Evolutionary conservation across 2,329 filamentous ascomycete genomes (phyloP).

Genomic region (Cercospora sesami): DNA sequence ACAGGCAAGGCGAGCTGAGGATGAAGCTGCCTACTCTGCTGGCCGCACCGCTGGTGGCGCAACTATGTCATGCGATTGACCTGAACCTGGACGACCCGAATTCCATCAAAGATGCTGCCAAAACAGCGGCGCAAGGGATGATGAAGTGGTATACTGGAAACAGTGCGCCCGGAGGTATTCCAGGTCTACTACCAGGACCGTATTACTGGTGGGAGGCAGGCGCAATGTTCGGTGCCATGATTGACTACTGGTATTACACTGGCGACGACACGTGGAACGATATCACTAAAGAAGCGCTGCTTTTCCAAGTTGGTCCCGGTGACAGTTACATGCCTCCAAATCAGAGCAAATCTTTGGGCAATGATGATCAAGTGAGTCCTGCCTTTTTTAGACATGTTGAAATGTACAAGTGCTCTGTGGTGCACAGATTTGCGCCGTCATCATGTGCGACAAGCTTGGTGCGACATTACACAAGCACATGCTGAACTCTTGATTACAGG

Average conservation of each 20-base stretch:
- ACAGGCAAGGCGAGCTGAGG: neutral
- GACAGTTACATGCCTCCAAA: constrained; percentile 59
- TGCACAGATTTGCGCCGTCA: neutral
- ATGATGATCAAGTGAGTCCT: constrained; percentile 54
- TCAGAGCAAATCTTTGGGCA: constrained; percentile 48
- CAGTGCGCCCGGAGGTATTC: constrained; percentile 51
- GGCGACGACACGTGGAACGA: constrained; percentile 65
- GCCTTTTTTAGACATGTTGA: neutral
- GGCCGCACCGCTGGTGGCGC: constrained; percentile 22
- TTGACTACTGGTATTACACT: constrained; percentile 71
- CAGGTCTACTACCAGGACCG: constrained; percentile 60
- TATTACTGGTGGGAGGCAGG: constrained; percentile 75
- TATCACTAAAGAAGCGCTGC: constrained; percentile 57
- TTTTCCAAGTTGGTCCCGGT: constrained; percentile 60
- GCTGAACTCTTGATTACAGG: constrained; percentile 43
- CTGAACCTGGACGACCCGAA: constrained; percentile 34
- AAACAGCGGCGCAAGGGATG: constrained; percentile 49
- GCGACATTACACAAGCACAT: neutral
- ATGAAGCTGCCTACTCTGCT: neutral
- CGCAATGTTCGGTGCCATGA: constrained; percentile 62
- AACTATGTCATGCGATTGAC: constrained; percentile 26
- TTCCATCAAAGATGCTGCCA: constrained; percentile 49
- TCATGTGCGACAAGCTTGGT: neutral
- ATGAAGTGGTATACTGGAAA: constrained; percentile 58
- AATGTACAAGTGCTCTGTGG: too few species aligned